Evolutionary conservation across 192 early-diverging fungal genomes (phyloP), one percentile per base, ranked within the genome.

Genomic region (Entophlyctis luteolus): DNA sequence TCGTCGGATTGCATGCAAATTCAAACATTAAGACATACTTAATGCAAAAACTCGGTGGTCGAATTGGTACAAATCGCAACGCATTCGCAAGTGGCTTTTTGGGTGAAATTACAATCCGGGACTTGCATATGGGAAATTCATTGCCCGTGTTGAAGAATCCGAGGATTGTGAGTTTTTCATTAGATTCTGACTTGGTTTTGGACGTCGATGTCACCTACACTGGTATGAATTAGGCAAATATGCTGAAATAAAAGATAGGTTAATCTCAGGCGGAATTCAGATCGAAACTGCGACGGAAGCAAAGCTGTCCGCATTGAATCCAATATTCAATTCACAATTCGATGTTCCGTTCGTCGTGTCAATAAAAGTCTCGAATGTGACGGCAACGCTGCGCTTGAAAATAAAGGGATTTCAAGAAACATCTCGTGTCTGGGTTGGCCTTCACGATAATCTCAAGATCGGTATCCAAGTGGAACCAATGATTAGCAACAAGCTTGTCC

Each of bases 371-470:
- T 79, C 86, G 55, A 77, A 79, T n/a, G 69, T 93, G 65, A 76
- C 83, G 2, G 93, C 92, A 0, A 87, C 87, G 49, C 63, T 91
- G 52, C 80, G 90, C 32, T 45, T 92, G 6, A 86, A 88, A 59
- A 83, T 94, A 66, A 91, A 91, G 59, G 86, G 89, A 0, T 86
- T 88, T 23, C 79, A 74, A 59, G 81, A 82, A 32, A 86, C 89
- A 27, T 93, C 93, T 62, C 82, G 93, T 4, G 75, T 90, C 16
- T 96, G 93, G 93, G 72, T 92, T 59, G 93, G 90, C 1, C 77
- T 96, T 38, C 81, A 88, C 50, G 81, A 90, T 62, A 72, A 77
- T 34, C 62, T 82, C 16, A 66, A 82, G 29, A 33, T 63, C 27
- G 48, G 60, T 10, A 50, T 63, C 8, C 60, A 63, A 63, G 84